Evolutionary conservation across 2,329 filamentous ascomycete genomes (phyloP), one percentile per base, ranked within the genome.

Genomic region (Cladosporium sp.): DNA sequence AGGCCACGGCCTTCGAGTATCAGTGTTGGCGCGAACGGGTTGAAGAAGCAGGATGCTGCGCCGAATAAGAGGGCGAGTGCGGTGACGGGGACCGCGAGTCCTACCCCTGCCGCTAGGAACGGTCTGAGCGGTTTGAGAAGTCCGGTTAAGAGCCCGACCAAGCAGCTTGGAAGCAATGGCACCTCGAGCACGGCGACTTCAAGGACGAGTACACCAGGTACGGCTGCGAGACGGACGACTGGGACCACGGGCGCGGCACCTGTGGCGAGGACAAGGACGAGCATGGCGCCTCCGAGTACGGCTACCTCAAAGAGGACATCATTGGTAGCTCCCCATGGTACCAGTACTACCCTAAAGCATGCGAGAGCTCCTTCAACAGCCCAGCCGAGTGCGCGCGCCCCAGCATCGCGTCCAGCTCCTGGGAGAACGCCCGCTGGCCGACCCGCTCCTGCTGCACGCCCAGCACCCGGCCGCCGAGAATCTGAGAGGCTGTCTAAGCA

Each of bases 141-240:
- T 52, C 87, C 88, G 2, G 84, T 81, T 1, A 91, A 88, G 62
- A 91, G 87, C 1, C 88, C 88, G 1, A 88, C 85, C 3, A 93
- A 93, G 64, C 85, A 88, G 60, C 67, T 87, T 40, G 75, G 68
- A 32, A 71, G 53, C 13, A 61, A 59, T 53, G 58, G 82, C 1
- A 70, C 71, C 2, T 80, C 83, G 1, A 84, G 79, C 58, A 68
- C 77, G 4, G 72, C 77, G 2, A 80, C 76, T 1, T 85, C 85
- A 36, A 75, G 84, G 59, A 88, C 83, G 11, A 79, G 72, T 34
- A 88, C 84, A 2, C 83, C 86, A 1, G 79, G 83, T 36, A 82
- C 79, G 59, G 68, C 68, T 15, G 54, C 53, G 13, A 41, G 24
- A 20, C 37, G 45, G 12, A 47, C 56, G 19, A 52, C 57, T 13